These are phyloP conservation scores for Eudorina sp. DNA, from an alignment of 139 green algal species.

Conservation along the genomic window DNA sequence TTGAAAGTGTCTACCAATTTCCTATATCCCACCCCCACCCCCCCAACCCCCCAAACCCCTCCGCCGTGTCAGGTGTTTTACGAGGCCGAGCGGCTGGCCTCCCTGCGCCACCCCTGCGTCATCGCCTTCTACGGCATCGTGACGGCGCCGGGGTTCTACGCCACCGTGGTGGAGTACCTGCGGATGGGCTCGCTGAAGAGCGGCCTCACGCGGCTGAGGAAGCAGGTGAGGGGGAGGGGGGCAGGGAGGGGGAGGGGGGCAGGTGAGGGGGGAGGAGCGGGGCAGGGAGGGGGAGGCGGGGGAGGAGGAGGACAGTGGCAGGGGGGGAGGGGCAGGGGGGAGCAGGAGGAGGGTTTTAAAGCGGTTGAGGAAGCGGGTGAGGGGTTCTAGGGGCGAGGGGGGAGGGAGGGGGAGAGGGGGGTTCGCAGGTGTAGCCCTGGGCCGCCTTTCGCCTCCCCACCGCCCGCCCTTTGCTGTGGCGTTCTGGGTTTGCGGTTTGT, in stretches of 20 bases:
- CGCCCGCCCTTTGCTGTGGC: too few species aligned
- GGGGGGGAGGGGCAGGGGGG: background rate
- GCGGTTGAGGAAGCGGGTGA: too few species aligned
- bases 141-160: constrained; percentile 50
- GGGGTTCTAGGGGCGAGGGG: background rate
- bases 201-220: constrained; percentile 50
- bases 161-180: constrained; percentile 75
- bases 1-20: too few species aligned
- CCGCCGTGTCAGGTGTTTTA: constrained; percentile 42
- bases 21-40: too few species aligned
- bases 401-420: background rate
- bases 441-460: too few species aligned
- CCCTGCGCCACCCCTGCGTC: constrained; percentile 80
- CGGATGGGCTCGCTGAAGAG: constrained; percentile 58
- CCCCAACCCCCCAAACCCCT: background rate
- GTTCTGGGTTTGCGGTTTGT: too few species aligned
- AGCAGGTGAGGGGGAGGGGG: constrained; percentile 39
- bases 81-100: constrained; percentile 78
- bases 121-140: constrained; percentile 77
- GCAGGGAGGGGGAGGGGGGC: background rate
- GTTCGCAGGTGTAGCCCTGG: too few species aligned
- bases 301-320: background rate
- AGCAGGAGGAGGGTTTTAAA: background rate
- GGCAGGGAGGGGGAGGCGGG: background rate
- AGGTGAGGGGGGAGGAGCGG: background rate